phyloP scores from a whole-genome alignment of 2,329 filamentous ascomycete species.

The Aspergillus hiratsukae region DNA sequence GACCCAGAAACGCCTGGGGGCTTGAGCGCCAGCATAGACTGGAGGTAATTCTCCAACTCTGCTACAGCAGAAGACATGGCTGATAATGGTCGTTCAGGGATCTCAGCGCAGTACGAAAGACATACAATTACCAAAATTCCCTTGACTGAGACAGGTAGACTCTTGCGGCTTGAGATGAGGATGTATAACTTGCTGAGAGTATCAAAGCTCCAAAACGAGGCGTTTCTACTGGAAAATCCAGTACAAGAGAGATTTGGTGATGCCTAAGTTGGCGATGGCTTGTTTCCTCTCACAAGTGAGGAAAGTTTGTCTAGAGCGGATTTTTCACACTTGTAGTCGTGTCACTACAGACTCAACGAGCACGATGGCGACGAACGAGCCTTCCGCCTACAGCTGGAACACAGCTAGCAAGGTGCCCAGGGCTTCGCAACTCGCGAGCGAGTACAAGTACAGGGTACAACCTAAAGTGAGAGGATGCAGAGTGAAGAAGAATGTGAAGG shows the following conservation, averaged over 20 bases:
- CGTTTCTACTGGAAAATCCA: constrained; percentile 25
- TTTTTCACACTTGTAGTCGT: constrained; percentile 20
- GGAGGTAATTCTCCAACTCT: constrained; percentile 84
- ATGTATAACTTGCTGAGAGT: constrained; percentile 8
- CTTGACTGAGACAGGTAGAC: constrained; percentile 4
- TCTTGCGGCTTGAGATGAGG: constrained; percentile 14
- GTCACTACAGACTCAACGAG: constrained; percentile 37
- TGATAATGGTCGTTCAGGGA: constrained; percentile 11
- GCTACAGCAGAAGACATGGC: constrained; percentile 78
- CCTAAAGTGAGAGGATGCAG: constrained; percentile 24
- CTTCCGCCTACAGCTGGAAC: constrained; percentile 37
- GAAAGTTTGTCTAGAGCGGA: constrained; percentile 22
- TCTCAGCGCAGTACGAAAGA: constrained; percentile 11
- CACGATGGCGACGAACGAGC: constrained; percentile 28
- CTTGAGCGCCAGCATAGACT: constrained; percentile 87
- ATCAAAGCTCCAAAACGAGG: constrained; percentile 12
- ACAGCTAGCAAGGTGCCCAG: constrained; percentile 32
- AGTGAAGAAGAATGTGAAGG: constrained; percentile 8
- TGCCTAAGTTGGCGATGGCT: constrained; percentile 11
- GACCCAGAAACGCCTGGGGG: constrained; percentile 90
- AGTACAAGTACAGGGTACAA: constrained; percentile 36
- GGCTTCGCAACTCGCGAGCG: constrained; percentile 26
- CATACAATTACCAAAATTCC: constrained; percentile 7
- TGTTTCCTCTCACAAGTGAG: constrained; percentile 13
- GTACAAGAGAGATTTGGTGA: constrained; percentile 14